Evolutionary conservation across 768 basidiomycete species (phyloP).

Genomic region (Trametes villosa): DNA sequence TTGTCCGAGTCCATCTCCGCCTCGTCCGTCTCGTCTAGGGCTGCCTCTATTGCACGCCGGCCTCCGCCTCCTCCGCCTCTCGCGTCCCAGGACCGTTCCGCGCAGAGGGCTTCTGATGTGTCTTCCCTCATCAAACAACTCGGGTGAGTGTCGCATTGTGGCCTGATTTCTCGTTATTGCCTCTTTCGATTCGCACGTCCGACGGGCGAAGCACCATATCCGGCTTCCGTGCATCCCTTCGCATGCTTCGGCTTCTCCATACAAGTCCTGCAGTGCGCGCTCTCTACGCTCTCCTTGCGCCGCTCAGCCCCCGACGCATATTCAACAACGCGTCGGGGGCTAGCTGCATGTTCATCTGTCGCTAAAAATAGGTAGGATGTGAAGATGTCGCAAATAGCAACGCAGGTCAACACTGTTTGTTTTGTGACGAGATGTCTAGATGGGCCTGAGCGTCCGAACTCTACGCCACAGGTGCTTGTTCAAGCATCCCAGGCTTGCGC

Average conservation of each 20-base stretch:
- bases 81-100: constrained; percentile 5
- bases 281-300: not conserved
- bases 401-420: not conserved
- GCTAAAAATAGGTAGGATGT: not conserved
- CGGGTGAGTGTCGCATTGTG: constrained; percentile 44
- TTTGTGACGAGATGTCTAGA: not conserved
- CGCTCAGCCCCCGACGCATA: not conserved
- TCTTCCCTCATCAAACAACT: constrained; percentile 51
- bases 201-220: not conserved
- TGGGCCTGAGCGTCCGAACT: not conserved
- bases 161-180: not conserved
- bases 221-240: not conserved
- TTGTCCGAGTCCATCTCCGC: constrained; percentile 1
- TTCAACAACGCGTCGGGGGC: not conserved
- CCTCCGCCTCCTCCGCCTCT: constrained; percentile 28
- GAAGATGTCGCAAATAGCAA: not conserved
- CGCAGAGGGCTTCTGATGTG: constrained; percentile 32
- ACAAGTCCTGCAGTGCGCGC: not conserved
- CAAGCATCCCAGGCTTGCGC: no score
- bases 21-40: constrained; percentile 7
- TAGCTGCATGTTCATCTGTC: not conserved
- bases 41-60: constrained; percentile 14
- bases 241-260: not conserved
- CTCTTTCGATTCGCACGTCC: not conserved
- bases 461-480: no score